A percentile compares a stretch with the other conserved stretches of the same genome.
Evolutionary conservation across 23 red algal genomes (phyloP).

Genomic region (Gracilaria gracilis): DNA sequence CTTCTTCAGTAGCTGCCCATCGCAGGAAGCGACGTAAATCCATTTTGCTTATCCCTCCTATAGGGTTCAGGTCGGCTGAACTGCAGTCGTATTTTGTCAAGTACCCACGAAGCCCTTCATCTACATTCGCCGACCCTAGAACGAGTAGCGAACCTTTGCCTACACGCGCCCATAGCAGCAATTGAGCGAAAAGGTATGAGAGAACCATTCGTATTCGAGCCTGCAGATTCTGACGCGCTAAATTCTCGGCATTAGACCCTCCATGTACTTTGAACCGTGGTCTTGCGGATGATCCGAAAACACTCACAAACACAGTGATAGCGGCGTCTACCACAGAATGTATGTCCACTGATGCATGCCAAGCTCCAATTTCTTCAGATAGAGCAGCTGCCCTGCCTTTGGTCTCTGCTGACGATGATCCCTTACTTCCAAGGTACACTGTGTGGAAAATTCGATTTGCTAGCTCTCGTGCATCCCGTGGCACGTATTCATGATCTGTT

Average conservation of each 20-base stretch:
- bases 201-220: constrained; percentile 96
- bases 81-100: constrained; percentile 99
- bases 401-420: constrained; percentile 83
- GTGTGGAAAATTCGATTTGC: constrained; percentile 85
- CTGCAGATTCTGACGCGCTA: constrained; percentile 95
- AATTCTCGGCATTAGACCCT: constrained; percentile 86
- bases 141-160: constrained; percentile 81
- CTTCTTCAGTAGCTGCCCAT: constrained; percentile 76
- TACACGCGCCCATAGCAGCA: constrained; percentile 83
- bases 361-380: constrained; percentile 91
- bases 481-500: constrained; percentile 58
- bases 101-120: constrained; percentile 96
- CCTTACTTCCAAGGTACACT: constrained; percentile 82
- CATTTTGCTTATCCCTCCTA: constrained; percentile 93
- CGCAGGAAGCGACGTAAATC: constrained; percentile 86
- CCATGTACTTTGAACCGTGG: constrained; percentile 86
- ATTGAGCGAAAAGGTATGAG: constrained; percentile 91
- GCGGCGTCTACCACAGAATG: constrained; percentile 70
- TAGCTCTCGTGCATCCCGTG: constrained; percentile 75
- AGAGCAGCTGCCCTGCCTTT: constrained; percentile 64
- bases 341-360: constrained; percentile 89
- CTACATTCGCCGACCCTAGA: constrained; percentile 96
- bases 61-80: constrained; percentile 97
- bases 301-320: constrained; percentile 70
- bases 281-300: constrained; percentile 53